Percentiles rank a stretch among this genome's conserved stretches.
Conservation (phyloP, 2,329 filamentous ascomycete species). For the Aspergillus fijiensis region DNA sequence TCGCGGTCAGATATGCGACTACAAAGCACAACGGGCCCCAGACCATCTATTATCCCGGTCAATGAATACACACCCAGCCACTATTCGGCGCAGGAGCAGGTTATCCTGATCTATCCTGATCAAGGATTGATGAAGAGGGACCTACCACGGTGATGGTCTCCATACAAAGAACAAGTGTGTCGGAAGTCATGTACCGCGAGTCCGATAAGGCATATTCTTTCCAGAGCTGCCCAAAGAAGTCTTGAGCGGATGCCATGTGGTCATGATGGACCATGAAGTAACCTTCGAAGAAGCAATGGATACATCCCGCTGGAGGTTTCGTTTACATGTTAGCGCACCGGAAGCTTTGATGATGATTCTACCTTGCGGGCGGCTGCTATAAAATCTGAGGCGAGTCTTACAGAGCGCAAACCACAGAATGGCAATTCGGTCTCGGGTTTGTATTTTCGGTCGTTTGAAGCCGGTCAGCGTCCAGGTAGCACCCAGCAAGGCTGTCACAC, state of each 20-base stretch:
- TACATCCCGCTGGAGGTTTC: constrained; percentile 38
- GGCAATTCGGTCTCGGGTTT: constrained; percentile 55
- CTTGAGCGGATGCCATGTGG: constrained; percentile 65
- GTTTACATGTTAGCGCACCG: background rate
- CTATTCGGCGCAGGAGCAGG: too few species aligned
- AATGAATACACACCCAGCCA: constrained; percentile 8
- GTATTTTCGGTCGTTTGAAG: constrained; percentile 53
- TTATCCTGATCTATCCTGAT: background rate
- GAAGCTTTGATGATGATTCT: background rate
- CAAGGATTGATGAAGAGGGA: constrained; percentile 10
- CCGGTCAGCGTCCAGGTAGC: constrained; percentile 57
- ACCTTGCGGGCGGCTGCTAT: background rate
- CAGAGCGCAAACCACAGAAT: constrained; percentile 77
- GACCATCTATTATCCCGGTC: constrained; percentile 42
- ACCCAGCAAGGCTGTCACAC: constrained; percentile 58
- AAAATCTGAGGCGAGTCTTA: constrained; percentile 30
- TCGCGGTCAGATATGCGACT: constrained; percentile 56
- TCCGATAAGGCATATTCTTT: constrained; percentile 89
- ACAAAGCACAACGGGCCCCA: constrained; percentile 64
- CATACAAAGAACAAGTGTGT: constrained; percentile 82
- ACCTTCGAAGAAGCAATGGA: constrained; percentile 82
- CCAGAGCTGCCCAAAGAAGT: constrained; percentile 81
- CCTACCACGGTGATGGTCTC: constrained; percentile 77
- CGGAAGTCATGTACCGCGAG: constrained; percentile 78
- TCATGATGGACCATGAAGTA: constrained; percentile 75